Evolutionary conservation across 306 rosid species (phyloP).

Genomic region (Biancaea sappan): DNA sequence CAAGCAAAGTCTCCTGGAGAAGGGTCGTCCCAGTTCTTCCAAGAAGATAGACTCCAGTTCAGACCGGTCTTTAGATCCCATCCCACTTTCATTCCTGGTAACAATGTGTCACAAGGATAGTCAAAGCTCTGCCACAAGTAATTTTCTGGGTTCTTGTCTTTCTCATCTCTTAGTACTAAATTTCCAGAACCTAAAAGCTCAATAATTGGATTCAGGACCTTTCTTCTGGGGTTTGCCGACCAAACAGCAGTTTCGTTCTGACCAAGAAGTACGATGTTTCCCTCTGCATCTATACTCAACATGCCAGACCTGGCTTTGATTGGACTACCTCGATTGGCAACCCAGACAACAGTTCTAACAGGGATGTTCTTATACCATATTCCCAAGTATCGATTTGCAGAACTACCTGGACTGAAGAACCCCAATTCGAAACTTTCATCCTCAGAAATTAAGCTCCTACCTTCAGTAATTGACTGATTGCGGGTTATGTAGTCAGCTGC

Average conservation of each 20-base stretch:
- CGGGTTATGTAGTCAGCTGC: slow-evolving; percentile 29
- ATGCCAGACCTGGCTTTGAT: slow-evolving; percentile 44
- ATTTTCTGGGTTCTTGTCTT: slow-evolving; percentile 28
- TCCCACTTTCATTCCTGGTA: slow-evolving; percentile 64
- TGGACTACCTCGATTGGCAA: slow-evolving; percentile 57
- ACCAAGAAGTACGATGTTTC: slow-evolving; percentile 33
- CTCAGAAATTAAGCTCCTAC: slow-evolving; percentile 38
- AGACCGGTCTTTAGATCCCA: slow-evolving; percentile 50
- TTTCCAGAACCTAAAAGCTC: slow-evolving; percentile 60
- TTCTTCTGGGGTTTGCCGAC: slow-evolving; percentile 32
- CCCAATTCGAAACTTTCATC: slow-evolving; percentile 46
- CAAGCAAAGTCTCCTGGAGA: slow-evolving; percentile 50
- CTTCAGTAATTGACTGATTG: slow-evolving; percentile 34
- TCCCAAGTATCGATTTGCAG: slow-evolving; percentile 48
- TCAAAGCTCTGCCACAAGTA: slow-evolving; percentile 70
- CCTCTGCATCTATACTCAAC: slow-evolving; percentile 36
- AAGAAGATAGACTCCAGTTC: slow-evolving; percentile 37
- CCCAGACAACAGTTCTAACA: slow-evolving; percentile 55
- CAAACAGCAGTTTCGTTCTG: slow-evolving; percentile 39
- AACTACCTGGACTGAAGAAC: slow-evolving; percentile 37
- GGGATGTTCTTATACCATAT: slow-evolving; percentile 60
- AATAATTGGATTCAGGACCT: slow-evolving; percentile 27
- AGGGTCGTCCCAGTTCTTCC: slow-evolving; percentile 55
- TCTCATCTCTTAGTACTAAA: slow-evolving; percentile 45
- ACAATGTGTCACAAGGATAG: slow-evolving; percentile 59